Evolutionary conservation across 2,329 filamentous ascomycete species (phyloP).

Genomic region (Fusarium nelsonii): DNA sequence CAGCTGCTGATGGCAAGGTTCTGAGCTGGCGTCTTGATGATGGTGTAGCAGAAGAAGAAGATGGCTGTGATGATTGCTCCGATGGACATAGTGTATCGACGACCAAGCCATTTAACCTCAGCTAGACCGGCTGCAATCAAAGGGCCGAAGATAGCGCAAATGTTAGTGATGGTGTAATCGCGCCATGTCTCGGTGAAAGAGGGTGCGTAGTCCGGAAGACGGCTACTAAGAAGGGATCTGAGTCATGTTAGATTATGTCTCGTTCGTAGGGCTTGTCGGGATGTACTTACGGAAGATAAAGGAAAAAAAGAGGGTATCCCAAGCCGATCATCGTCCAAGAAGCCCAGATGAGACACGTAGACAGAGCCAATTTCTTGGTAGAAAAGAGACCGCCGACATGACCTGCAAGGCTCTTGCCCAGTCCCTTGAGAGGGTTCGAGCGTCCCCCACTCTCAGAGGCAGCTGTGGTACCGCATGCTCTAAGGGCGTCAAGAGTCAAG

Average conservation of each 20-base stretch:
- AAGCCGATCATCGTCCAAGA: constrained; percentile 70
- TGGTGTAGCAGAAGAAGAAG: constrained; percentile 25
- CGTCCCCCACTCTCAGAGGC: constrained; percentile 48
- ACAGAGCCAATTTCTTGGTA: constrained; percentile 18
- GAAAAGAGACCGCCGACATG: constrained; percentile 18
- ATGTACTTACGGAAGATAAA: constrained; percentile 71
- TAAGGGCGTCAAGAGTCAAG: constrained; percentile 5
- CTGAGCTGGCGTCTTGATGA: constrained; percentile 25
- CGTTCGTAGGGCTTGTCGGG: fast-evolving
- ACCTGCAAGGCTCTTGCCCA: constrained; percentile 37
- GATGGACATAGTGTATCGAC: constrained; percentile 27
- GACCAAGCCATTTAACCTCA: constrained; percentile 54
- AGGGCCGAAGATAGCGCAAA: constrained; percentile 75
- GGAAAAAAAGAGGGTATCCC: constrained; percentile 80
- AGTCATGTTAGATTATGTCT: fast-evolving
- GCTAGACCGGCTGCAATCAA: constrained; percentile 73
- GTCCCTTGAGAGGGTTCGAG: background rate
- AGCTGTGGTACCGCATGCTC: constrained; percentile 16
- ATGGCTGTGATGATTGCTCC: constrained; percentile 21
- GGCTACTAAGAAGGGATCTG: constrained; percentile 12
- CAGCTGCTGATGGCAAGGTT: constrained; percentile 23
- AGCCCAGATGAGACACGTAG: constrained; percentile 21
- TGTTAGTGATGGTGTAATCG: constrained; percentile 67
- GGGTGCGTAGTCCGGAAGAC: constrained; percentile 5
- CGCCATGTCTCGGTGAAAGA: constrained; percentile 20